These are phyloP conservation scores for Protomyces macrosporus DNA, from an alignment of 1,139 yeast species.

Conservation along the genomic window DNA sequence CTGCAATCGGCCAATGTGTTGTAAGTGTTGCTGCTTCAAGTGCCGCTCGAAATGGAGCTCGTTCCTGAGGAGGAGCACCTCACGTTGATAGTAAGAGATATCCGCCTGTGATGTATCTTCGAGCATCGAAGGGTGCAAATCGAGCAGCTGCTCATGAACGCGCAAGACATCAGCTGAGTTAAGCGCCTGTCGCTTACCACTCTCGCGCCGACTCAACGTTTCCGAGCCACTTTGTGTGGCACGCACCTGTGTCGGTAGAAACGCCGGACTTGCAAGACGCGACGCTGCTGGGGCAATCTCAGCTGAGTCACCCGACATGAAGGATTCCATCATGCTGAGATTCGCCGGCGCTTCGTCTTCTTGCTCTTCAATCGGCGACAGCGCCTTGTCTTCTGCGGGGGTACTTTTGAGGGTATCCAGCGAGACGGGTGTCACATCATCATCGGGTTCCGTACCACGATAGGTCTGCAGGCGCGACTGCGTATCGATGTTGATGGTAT, in stretches of 20 bases:
- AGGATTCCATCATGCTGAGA: not conserved
- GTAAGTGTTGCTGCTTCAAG: conserved; percentile 50
- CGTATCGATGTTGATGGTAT: conserved; percentile 26
- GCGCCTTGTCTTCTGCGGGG: not conserved
- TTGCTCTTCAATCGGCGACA: not conserved
- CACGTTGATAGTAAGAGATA: conserved; percentile 43
- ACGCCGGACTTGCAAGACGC: conserved; percentile 21
- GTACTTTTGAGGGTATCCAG: not conserved
- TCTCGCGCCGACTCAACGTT: not conserved
- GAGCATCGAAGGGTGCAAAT: not conserved
- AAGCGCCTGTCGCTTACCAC: not conserved
- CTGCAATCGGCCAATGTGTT: conserved; percentile 44
- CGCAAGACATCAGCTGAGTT: conserved; percentile 4
- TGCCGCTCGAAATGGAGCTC: conserved; percentile 61
- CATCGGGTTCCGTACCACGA: not conserved
- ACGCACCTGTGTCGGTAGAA: not conserved
- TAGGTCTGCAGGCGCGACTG: not conserved
- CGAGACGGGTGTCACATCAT: not conserved
- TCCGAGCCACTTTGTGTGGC: not conserved
- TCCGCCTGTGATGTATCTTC: not conserved
- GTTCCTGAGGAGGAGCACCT: conserved; percentile 53
- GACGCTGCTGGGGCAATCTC: conserved; percentile 2
- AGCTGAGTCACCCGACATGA: not conserved
- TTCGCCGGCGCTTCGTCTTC: not conserved
- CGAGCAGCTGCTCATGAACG: not conserved